Evolutionary conservation across 345 rosid genomes (phyloP).

Genomic region (Pseudoturritis turrita): DNA sequence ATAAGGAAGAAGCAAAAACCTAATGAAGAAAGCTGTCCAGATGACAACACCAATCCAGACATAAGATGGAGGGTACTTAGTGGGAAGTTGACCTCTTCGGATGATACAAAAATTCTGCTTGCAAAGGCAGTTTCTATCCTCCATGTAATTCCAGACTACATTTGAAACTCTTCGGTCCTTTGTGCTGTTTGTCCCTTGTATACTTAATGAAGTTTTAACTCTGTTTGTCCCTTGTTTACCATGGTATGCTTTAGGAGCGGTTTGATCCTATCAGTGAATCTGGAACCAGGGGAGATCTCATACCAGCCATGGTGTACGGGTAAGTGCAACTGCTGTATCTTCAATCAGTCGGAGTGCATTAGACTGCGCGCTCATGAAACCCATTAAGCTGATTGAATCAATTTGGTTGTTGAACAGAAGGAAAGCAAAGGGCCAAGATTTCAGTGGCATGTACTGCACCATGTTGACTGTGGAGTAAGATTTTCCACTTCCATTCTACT

Average conservation of each 20-base stretch:
- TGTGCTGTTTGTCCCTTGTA: background rate
- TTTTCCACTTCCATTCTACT: background rate
- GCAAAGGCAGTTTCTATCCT: conserved; percentile 67
- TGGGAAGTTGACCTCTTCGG: conserved; percentile 45
- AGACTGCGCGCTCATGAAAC: background rate
- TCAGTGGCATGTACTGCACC: conserved; percentile 83
- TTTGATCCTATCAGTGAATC: conserved; percentile 82
- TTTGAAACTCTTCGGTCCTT: background rate
- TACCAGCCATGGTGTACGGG: conserved; percentile 87
- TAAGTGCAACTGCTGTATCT: conserved; percentile 31
- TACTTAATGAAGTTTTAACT: conserved; percentile 5
- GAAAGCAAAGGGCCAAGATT: conserved; percentile 60
- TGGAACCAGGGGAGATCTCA: conserved; percentile 60
- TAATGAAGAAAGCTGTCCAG: conserved; percentile 32
- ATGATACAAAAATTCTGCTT: conserved; percentile 49
- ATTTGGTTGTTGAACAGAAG: conserved; percentile 40
- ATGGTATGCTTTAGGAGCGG: conserved; percentile 48
- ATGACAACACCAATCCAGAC: conserved; percentile 38
- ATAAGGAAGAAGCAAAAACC: conserved; percentile 40
- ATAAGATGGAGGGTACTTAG: conserved; percentile 89
- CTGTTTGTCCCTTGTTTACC: conserved; percentile 7
- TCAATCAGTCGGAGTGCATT: background rate
- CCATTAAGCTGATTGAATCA: background rate
- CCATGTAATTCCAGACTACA: conserved; percentile 50
- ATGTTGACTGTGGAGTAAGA: conserved; percentile 79